Percentiles rank a stretch among this genome's conserved stretches.
These are phyloP conservation scores for Telfairia occidentalis DNA, from an alignment of 331 rosid species.

Conservation along the genomic window DNA sequence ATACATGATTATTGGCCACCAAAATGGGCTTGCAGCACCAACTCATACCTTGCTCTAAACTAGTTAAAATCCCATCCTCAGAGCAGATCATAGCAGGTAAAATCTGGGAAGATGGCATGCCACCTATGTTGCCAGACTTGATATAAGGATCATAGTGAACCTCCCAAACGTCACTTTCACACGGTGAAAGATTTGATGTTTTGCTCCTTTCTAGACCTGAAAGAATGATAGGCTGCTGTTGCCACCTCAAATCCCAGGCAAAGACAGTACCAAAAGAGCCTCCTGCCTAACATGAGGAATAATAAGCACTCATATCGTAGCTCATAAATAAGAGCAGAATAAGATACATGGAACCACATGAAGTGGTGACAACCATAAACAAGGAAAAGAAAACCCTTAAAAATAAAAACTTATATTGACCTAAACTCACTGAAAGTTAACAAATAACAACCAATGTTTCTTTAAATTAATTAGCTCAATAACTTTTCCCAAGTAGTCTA, in stretches of 20 bases:
- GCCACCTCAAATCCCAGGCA: conserved; percentile 97
- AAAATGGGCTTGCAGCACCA: background rate
- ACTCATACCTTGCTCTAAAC: conserved; percentile 63
- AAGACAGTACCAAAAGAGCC: conserved; percentile 86
- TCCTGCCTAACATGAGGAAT: conserved; percentile 46
- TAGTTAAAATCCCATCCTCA: conserved; percentile 83
- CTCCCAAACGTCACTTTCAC: conserved; percentile 98
- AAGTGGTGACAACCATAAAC: background rate
- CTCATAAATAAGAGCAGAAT: background rate
- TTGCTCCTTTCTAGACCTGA: conserved; percentile 51
- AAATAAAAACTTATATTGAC: no score
- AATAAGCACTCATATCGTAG: background rate
- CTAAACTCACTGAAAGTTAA: background rate
- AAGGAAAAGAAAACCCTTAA: background rate
- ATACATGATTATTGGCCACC: background rate
- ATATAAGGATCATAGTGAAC: conserved; percentile 65
- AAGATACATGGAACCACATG: background rate
- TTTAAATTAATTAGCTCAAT: background rate
- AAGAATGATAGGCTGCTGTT: conserved; percentile 69
- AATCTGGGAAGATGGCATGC: conserved; percentile 53
- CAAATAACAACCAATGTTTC: background rate
- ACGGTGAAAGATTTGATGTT: conserved; percentile 29
- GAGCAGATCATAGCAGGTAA: conserved; percentile 85
- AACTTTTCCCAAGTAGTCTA: background rate
- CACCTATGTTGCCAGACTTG: conserved; percentile 35